Evolutionary conservation across 345 rosid species (phyloP).

Genomic region (Carallia brachiata): DNA sequence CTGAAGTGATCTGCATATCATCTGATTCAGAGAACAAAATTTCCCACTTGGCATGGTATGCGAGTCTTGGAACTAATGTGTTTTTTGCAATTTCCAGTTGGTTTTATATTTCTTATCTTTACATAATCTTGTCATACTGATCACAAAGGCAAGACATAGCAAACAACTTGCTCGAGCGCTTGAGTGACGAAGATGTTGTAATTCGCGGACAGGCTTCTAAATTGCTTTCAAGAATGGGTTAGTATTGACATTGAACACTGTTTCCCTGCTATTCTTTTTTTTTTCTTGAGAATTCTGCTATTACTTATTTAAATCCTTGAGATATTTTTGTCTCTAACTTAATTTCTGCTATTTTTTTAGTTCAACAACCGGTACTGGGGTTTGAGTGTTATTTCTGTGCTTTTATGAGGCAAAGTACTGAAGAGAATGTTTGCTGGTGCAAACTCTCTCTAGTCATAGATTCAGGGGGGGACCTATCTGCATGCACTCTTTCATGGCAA

Average conservation of each 20-base stretch:
- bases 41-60: slow-evolving; percentile 61
- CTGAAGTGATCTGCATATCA: slow-evolving; percentile 49
- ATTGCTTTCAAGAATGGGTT: slow-evolving; percentile 66
- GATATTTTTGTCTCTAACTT: no score
- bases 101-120: slow-evolving; percentile 14
- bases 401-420: no score
- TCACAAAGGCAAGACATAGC: slow-evolving; percentile 66
- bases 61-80: slow-evolving; percentile 4
- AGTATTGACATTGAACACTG: slow-evolving; percentile 21
- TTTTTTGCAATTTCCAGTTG: slow-evolving; percentile 21
- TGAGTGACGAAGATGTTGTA: slow-evolving; percentile 54
- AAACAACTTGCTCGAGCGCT: slow-evolving; percentile 53
- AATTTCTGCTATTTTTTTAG: no score
- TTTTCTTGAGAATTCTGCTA: no score
- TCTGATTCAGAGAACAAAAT: slow-evolving; percentile 36
- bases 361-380: no score
- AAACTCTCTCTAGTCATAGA: no score
- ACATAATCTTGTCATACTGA: slow-evolving; percentile 11
- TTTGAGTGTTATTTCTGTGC: no score
- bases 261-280: not conserved
- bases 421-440: no score
- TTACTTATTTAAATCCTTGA: no score
- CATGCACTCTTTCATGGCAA: no score
- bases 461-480: no score
- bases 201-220: slow-evolving; percentile 50